A percentile compares a stretch with the other conserved stretches of the same genome.
phyloP scores from a whole-genome alignment of 176 grass and related monocot species.

The Oryza rufipogon region DNA sequence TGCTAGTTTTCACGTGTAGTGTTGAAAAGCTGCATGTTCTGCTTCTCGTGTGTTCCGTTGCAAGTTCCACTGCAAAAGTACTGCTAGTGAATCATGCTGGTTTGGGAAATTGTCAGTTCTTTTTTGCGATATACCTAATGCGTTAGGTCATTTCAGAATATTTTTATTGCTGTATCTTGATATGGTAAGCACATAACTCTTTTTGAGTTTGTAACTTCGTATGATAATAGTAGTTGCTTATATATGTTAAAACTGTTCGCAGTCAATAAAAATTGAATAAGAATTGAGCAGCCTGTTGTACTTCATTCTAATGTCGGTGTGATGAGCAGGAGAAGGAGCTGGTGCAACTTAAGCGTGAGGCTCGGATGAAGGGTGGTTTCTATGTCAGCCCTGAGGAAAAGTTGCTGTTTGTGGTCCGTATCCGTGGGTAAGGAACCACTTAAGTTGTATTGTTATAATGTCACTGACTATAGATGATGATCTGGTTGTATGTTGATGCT shows the following conservation, averaged over 20 bases:
- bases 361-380: constrained; percentile 92
- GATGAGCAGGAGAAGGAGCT: constrained; percentile 78
- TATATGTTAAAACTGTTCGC: background rate
- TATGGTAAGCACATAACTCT: background rate
- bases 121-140: background rate
- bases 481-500: background rate
- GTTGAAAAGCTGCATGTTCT: background rate
- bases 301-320: background rate
- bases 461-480: background rate
- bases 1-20: background rate
- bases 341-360: constrained; percentile 87
- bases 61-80: background rate
- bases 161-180: background rate
- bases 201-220: background rate
- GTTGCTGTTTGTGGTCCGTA: constrained; percentile 83
- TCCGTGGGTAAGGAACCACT: constrained; percentile 62
- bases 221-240: background rate
- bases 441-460: background rate
- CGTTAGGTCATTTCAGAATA: background rate
- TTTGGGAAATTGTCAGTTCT: background rate
- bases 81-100: background rate
- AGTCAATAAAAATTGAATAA: too few species aligned
- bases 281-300: background rate
- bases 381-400: constrained; percentile 92
- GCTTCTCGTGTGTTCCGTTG: too few species aligned